Evolutionary conservation across 495 filamentous ascomycete species (phyloP).

Genomic region (Hyaloscypha variabilis): DNA sequence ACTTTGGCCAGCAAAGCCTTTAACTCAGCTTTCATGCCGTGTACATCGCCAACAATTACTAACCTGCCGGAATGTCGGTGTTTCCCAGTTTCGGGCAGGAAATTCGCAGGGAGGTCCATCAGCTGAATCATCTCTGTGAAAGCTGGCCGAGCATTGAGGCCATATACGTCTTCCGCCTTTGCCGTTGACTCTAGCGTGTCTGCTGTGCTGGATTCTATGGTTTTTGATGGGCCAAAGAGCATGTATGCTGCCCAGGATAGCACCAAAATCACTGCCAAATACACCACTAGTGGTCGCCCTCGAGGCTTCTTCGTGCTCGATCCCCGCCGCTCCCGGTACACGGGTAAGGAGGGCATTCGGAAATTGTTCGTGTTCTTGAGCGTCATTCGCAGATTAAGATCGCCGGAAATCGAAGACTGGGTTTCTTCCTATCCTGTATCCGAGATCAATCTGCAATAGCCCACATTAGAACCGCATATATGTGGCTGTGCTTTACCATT

Average conservation of each 20-base stretch:
- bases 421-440: no score
- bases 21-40: constrained; percentile 77
- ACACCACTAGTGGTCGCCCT: background rate
- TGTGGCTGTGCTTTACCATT: no score
- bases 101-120: constrained; percentile 37
- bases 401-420: no score
- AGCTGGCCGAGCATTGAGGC: constrained; percentile 31
- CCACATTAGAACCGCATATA: no score
- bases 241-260: constrained; percentile 13
- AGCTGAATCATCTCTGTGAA: constrained; percentile 35
- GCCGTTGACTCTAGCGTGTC: background rate
- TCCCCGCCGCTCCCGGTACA: background rate
- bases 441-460: no score
- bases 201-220: background rate
- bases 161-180: constrained; percentile 22
- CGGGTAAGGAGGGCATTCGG: constrained; percentile 5
- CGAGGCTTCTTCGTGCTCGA: background rate
- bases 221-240: background rate
- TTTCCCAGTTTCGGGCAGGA: constrained; percentile 36
- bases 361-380: background rate
- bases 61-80: constrained; percentile 40
- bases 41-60: constrained; percentile 86
- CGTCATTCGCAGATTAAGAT: no score
- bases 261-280: background rate
- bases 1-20: constrained; percentile 67